phyloP scores from a whole-genome alignment of 83 land plant species.

The Picea mariana region DNA sequence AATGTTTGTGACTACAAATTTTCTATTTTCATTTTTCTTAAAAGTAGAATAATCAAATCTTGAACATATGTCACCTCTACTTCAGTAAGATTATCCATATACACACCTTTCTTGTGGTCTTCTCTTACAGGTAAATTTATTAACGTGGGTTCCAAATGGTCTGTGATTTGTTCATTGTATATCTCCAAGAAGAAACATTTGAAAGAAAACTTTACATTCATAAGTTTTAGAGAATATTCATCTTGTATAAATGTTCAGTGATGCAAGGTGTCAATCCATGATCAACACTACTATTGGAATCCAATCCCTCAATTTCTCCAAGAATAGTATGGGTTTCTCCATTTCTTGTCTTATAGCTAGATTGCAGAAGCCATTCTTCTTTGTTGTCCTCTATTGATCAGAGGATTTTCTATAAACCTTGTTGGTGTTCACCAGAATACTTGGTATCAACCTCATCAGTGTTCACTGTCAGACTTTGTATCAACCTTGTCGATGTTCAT shows the following conservation, averaged over 20 bases:
- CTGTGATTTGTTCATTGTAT: conserved; percentile 50
- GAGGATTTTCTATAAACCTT: no score
- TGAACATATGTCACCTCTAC: conserved; percentile 35
- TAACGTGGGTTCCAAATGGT: conserved; percentile 42
- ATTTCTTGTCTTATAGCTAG: conserved; percentile 35
- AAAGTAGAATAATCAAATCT: conserved; percentile 32
- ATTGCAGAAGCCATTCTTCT: no score
- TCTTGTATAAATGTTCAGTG: conserved; percentile 42
- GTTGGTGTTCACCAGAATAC: no score
- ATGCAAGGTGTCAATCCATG: conserved; percentile 52
- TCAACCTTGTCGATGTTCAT: no score
- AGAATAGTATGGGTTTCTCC: conserved; percentile 48
- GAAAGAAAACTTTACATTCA: not conserved
- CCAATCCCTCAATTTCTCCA: conserved; percentile 35
- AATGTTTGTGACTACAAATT: conserved; percentile 43
- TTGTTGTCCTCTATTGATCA: no score
- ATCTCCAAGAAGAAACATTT: conserved; percentile 44
- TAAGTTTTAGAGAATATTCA: no score
- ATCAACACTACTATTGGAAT: conserved; percentile 17
- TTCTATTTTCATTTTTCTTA: conserved; percentile 49
- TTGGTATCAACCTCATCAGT: no score
- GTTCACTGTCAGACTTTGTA: no score
- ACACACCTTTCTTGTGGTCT: conserved; percentile 9
- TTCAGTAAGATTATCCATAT: conserved; percentile 45
- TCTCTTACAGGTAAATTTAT: conserved; percentile 48